These are phyloP conservation scores for Phoenix roebelenii DNA, from an alignment of 176 grass and related monocot species.

Conservation along the genomic window DNA sequence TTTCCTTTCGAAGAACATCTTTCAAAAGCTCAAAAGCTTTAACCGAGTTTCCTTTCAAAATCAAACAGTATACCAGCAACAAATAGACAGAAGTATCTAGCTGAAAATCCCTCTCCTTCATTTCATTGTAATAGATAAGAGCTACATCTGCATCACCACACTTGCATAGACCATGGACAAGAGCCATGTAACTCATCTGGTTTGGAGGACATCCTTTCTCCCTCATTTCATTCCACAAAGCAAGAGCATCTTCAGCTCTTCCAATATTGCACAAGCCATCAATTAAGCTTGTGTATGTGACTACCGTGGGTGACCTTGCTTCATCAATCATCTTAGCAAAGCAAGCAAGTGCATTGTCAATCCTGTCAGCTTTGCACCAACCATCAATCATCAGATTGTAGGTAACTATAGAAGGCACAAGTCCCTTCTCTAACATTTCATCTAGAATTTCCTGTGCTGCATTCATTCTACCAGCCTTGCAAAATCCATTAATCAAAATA, in stretches of 20 bases:
- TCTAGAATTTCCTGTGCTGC: constrained; percentile 61
- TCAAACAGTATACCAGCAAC: constrained; percentile 58
- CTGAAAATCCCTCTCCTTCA: constrained; percentile 42
- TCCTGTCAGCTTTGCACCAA: constrained; percentile 60
- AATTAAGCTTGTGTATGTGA: constrained; percentile 85
- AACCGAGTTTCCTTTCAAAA: constrained; percentile 42
- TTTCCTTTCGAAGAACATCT: constrained; percentile 35
- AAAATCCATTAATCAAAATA: constrained; percentile 86
- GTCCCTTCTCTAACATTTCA: constrained; percentile 64
- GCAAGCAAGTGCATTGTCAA: constrained; percentile 47
- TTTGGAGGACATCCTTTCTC: constrained; percentile 55
- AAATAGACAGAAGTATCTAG: constrained; percentile 59
- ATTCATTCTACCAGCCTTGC: constrained; percentile 50
- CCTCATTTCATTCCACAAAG: constrained; percentile 58
- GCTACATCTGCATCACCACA: constrained; percentile 46
- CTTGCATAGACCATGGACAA: constrained; percentile 78
- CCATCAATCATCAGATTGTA: constrained; percentile 93
- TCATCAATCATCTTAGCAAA: constrained; percentile 65
- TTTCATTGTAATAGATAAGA: constrained; percentile 56
- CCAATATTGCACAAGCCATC: constrained; percentile 55
- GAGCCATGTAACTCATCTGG: constrained; percentile 57
- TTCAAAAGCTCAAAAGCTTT: constrained; percentile 70
- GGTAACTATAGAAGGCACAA: constrained; percentile 73
- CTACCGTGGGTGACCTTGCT: constrained; percentile 50
- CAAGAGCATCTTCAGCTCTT: constrained; percentile 43